A percentile compares a stretch with the other conserved stretches of the same genome.
phyloP scores from a whole-genome alignment of 2,329 filamentous ascomycete species.

The Arthrinium phaeospermum region DNA sequence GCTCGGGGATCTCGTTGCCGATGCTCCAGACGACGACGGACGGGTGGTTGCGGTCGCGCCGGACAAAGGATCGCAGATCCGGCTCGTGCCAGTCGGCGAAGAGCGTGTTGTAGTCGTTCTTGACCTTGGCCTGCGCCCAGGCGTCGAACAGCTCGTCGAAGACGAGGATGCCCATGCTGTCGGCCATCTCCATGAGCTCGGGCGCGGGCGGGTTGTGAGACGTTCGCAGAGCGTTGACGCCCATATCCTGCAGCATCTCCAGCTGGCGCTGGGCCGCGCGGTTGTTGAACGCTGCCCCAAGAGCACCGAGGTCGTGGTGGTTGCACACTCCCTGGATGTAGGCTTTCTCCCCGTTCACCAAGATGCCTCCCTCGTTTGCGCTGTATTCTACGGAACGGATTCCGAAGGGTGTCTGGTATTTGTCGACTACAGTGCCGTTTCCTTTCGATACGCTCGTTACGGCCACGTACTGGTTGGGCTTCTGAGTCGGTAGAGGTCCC shows the following conservation, averaged over 20 bases:
- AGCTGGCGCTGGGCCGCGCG: constrained; percentile 55
- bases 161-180: constrained; percentile 55
- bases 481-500: constrained; percentile 52
- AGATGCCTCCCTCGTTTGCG: constrained; percentile 44
- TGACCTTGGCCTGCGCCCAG: constrained; percentile 53
- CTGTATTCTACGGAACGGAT: constrained; percentile 51
- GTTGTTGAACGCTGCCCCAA: constrained; percentile 57
- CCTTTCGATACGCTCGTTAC: constrained; percentile 44
- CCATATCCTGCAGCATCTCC: constrained; percentile 55
- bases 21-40: constrained; percentile 59
- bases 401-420: constrained; percentile 56
- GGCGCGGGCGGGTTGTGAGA: constrained; percentile 60
- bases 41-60: constrained; percentile 60
- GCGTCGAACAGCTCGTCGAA: constrained; percentile 60
- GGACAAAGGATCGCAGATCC: constrained; percentile 56
- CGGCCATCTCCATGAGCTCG: constrained; percentile 55
- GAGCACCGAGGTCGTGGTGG: constrained; percentile 56
- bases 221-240: constrained; percentile 55
- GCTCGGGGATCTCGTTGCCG: constrained; percentile 60
- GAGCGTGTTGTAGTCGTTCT: constrained; percentile 56
- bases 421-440: constrained; percentile 36
- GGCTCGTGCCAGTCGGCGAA: constrained; percentile 60
- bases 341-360: constrained; percentile 52
- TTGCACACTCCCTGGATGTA: constrained; percentile 54
- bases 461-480: constrained; percentile 54